phyloP scores from a whole-genome alignment of 2,329 filamentous ascomycete species.

The Cladosporium sp. region DNA sequence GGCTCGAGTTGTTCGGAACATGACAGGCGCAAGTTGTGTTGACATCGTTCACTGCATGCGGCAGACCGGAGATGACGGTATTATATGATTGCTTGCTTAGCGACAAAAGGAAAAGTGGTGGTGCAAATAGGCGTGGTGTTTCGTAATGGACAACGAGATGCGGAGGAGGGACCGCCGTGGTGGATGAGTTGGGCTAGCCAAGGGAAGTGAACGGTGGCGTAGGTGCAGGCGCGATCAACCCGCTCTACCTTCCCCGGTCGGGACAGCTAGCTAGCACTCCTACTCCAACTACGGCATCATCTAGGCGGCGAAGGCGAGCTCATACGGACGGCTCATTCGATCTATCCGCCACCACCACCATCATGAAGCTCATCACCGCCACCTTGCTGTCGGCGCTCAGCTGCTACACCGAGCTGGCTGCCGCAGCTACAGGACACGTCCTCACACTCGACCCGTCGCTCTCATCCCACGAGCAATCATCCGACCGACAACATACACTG shows the following conservation, averaged over 20 bases:
- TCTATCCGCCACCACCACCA: conserved; percentile 21
- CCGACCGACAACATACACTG: conserved; percentile 27
- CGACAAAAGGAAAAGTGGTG: conserved; percentile 11
- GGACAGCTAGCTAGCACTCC: neutral
- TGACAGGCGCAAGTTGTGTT: neutral
- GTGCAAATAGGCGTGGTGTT: neutral
- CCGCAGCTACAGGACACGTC: conserved; percentile 32
- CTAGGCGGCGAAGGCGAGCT: conserved; percentile 1
- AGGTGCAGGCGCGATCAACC: neutral
- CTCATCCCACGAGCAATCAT: conserved; percentile 12
- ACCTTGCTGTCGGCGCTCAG: conserved; percentile 38
- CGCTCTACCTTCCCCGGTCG: neutral
- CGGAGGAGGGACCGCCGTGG: neutral
- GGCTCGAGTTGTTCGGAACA: conserved; percentile 12
- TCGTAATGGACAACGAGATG: neutral
- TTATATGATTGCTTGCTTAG: neutral
- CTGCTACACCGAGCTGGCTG: conserved; percentile 27
- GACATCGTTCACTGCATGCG: neutral
- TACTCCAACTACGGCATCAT: neutral
- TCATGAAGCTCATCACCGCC: conserved; percentile 43
- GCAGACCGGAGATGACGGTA: neutral
- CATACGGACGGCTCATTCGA: neutral
- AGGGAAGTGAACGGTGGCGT: conserved; percentile 1
- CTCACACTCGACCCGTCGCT: conserved; percentile 34
- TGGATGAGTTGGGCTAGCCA: neutral